phyloP scores from a whole-genome alignment of 805 yeast genomes.

The Teunomyces atbi region DNA sequence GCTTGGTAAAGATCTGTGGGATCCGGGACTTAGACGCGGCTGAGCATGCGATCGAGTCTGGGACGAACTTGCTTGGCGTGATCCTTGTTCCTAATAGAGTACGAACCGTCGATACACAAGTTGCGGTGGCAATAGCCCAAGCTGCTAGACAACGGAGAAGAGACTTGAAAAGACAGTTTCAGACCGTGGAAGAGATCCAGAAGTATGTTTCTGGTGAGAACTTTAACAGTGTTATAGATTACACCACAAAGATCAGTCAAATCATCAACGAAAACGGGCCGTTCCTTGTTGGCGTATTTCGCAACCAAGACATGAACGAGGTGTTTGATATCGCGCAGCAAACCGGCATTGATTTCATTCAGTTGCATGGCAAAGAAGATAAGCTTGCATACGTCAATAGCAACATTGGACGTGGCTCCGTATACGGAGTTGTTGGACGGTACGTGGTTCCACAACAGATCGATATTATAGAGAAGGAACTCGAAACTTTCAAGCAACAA shows the following conservation, averaged over 20 bases:
- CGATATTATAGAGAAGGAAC: constrained; percentile 27
- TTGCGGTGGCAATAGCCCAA: constrained; percentile 27
- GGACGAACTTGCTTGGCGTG: constrained; percentile 79
- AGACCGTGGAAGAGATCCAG: constrained; percentile 18
- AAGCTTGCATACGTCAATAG: constrained; percentile 53
- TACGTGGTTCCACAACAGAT: constrained; percentile 59
- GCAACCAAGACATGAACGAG: constrained; percentile 72
- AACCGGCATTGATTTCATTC: constrained; percentile 70
- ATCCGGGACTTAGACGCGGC: constrained; percentile 69
- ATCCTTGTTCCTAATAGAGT: constrained; percentile 82
- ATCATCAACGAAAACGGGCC: constrained; percentile 52
- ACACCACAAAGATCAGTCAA: constrained; percentile 28
- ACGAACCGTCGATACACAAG: constrained; percentile 54
- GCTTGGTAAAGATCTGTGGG: constrained; percentile 77
- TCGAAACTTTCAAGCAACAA: constrained; percentile 11
- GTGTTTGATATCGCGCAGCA: constrained; percentile 46
- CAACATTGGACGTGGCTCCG: constrained; percentile 24
- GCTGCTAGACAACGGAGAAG: constrained; percentile 26
- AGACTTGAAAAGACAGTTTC: constrained; percentile 14
- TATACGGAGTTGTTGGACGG: constrained; percentile 69
- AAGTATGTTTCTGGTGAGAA: constrained; percentile 11
- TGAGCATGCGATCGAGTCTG: constrained; percentile 58
- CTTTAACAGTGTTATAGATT: constrained; percentile 19
- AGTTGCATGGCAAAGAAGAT: constrained; percentile 71
- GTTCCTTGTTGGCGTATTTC: constrained; percentile 82